Evolutionary conservation across 2,329 filamentous ascomycete genomes (phyloP), one percentile per base, ranked within the genome.

Genomic region (Diaporthe caulivora): DNA sequence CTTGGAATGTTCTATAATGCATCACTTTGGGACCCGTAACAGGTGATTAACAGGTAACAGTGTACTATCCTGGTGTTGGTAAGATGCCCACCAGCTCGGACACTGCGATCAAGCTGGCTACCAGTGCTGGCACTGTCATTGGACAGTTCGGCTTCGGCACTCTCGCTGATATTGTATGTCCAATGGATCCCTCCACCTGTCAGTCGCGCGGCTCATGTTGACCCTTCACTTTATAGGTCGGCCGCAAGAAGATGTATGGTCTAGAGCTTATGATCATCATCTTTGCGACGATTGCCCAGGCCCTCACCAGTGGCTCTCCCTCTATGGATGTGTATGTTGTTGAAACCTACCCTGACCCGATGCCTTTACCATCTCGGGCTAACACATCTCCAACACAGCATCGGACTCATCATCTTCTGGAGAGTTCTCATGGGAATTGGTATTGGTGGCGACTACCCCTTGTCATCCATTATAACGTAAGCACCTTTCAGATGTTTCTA

Each of bases 51-150:
- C n/a, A n/a, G n/a, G n/a, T n/a, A n/a, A n/a, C n/a, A n/a, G 93
- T 95, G 77, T 96, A 93, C 86, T 95, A 89, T 81, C 88, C 88
- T 60, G 81, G 82, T 71, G 80, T 78, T 18, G 90, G 91, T 24
- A 85, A 85, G 44, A 92, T 95, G 79, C 92, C 93, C 17, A 84
- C 88, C 42, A 86, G 83, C 72, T 90, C 93, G 11, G 94, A 97
- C 78, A 96, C 92, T 6, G 93, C 93, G 31, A 95, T 97, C 86
- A 97, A 97, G 84, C 91, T 96, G 71, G 90, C 94, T 29, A 97
- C 94, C 17, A 95, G 93, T 40, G 92, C 92, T 74, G 95, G 95
- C 74, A 97, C 94, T 26, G 94, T 97, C 70, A 85, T 97, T 65
- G 95, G 94, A 47, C 95, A 97, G 84, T 85, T 97, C 42, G 90